These are phyloP conservation scores for Glonium stellatum DNA, from an alignment of 495 filamentous ascomycete genomes.

Conservation along the genomic window DNA sequence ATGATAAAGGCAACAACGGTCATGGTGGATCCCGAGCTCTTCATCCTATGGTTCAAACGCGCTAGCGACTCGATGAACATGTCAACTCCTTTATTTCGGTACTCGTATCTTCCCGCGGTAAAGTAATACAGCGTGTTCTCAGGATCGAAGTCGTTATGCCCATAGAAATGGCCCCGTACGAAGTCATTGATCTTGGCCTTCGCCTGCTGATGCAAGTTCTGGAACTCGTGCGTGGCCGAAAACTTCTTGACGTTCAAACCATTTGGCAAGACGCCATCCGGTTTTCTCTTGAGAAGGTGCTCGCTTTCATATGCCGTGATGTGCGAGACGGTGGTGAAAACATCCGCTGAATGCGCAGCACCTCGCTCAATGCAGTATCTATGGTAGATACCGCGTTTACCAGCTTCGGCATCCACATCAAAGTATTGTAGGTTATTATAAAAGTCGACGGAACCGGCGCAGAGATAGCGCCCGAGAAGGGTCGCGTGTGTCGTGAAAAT, in stretches of 20 bases:
- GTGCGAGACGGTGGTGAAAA: conserved; percentile 97
- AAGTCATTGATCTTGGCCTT: conserved; percentile 99
- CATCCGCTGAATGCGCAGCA: conserved; percentile 82
- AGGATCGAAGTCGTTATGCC: conserved; percentile 92
- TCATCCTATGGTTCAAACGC: conserved; percentile 87
- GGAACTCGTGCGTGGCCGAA: conserved; percentile 97
- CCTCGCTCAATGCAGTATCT: conserved; percentile 96
- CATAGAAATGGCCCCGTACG: conserved; percentile 96
- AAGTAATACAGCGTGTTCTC: conserved; percentile 99
- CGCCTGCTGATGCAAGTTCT: conserved; percentile 91
- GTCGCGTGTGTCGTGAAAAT: conserved; percentile 99
- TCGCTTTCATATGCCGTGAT: conserved; percentile 98
- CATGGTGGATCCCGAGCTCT: conserved; percentile 74
- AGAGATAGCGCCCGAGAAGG: conserved; percentile 88
- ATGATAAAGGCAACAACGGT: conserved; percentile 99
- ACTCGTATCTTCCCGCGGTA: conserved; percentile 94
- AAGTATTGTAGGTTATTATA: conserved; percentile 99
- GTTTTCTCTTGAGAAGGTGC: conserved; percentile 94
- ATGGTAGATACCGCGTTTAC: conserved; percentile 97
- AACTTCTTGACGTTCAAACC: conserved; percentile 99
- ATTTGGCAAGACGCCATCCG: conserved; percentile 92
- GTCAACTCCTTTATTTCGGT: conserved; percentile 95
- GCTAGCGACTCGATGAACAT: conserved; percentile 98
- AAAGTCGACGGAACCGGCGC: conserved; percentile 95
- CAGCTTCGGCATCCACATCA: conserved; percentile 92